Evolutionary conservation across 2,329 filamentous ascomycete species (phyloP), one percentile per base, ranked within the genome.

Genomic region (Pseudopithomyces chartarum): DNA sequence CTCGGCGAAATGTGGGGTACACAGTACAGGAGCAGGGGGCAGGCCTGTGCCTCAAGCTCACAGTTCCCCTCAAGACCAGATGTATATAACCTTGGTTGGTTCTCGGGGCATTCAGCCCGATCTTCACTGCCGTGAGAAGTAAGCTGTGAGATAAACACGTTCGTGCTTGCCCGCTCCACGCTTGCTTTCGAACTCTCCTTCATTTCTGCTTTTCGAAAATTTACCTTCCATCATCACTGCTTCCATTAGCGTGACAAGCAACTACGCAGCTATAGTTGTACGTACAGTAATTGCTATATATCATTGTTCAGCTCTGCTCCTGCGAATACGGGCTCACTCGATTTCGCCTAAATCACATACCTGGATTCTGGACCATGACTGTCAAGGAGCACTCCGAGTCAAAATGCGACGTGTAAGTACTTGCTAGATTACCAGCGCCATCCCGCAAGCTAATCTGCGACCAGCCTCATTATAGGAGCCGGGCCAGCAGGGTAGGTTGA

Each of bases 401-500:
- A 2, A 72, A 64, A 60, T 76, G 73, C 62, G 72, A 76, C 54
- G 71, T 76, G 72, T 73, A 46, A 52, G 71, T 65, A 11, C 15
- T 32, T 29, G 8, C 26, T 15, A 7, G 6, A 8, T 11, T 3
- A 12, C 19, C 5, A 15, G 11, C 26, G 51, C 64, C 49, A 61
- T 46, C 15, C 17, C 17, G 29, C 10, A 4, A 19, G 38, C 38
- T 40, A 17, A 40, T 19, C 10, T 15, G 5, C 32, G 13, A 1
- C 8, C 47, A 75, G 73, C 3, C 66, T 78, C 40, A 74, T 78
- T 20, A 58, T 78, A 11, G 76, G 76, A 19, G 75, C 76, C 17
- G 76, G 76, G 2, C 75, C 75, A 10, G 74, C 75, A 38, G 74
- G 72, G 69, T 73, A 60, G 56, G 57, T 47, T 11, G 7, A 42